Base-by-base conservation (phyloP, 2,329 filamentous ascomycete species). In the Fusarium incarnatum region DNA sequence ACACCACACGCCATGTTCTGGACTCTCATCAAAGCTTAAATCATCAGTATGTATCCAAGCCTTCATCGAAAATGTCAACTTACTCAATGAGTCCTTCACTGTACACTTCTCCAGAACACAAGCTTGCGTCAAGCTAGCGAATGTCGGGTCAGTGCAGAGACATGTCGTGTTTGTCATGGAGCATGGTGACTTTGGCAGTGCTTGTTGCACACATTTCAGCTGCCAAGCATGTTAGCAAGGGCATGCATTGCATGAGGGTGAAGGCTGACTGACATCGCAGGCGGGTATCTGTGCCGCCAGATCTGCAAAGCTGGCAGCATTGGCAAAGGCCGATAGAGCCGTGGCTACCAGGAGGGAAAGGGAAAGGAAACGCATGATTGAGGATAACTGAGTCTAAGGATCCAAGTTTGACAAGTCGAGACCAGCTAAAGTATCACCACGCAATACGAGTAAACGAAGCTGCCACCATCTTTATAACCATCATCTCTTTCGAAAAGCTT, bases 21-120 rank as follows among this genome's bases (percentile, higher is more conserved):
- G 12, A 70, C 10, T 44, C 68, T 60, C 58, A 56, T 30, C 25
- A 68, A 16, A 9, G 63, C 67, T 70, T 3, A 1, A 15, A 11
- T 15, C 16, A 25, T 67, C 6, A 67, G 34, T 42, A 11, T 2
- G 18, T 2, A 4, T n/a, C 7, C 9, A 8, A 7, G 6, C n/a
- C 4, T 13, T n/a, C 3, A 1, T 6, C 6, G 18, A 5, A 12
- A 22, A 4, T 4, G 7, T 16, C 8, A 37, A 27, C 67, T 8
- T 64, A 70, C 68, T 71, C 23, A 70, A 12, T 4, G 58, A 60
- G 5, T 70, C 68, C n/a, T 70, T 71, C 18, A 71, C n/a, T 2
- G 58, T 70, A 20, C 68, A 70, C 16, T 50, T 58, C 40, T 55
- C 28, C 22, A 53, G 5, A 6, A 70, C 68, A n/a, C 68, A 70